Evolutionary conservation across 2,329 filamentous ascomycete genomes (phyloP), one percentile per base, ranked within the genome.

Genomic region (Aspergillus ustus): DNA sequence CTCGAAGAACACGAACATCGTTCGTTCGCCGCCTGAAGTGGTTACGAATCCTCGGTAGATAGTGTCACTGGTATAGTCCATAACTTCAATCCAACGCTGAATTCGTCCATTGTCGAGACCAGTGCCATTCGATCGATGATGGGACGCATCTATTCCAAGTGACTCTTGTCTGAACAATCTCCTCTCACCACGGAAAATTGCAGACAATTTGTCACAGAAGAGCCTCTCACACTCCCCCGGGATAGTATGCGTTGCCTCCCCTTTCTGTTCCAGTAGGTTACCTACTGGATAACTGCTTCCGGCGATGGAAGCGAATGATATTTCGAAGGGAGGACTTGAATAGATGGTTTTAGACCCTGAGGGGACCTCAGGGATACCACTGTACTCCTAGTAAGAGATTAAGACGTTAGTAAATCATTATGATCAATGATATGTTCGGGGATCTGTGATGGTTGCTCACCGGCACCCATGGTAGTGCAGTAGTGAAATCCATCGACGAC

Each of bases 221-320:
- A 97, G 94, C 86, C 93, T 97, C 93, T 97, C 93, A 97, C 93
- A 96, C 92, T 97, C 93, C 93, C 91, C 93, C 91, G 91, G 93
- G 86, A 97, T 96, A 84, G 89, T 89, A 82, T 91, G 88, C 91
- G 92, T 89, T 89, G 93, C 93, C 92, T 93, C 93, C 91, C 91
- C 91, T 90, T 79, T 82, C 72, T 79, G 76, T 78, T 79, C 80
- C 75, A 69, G 67, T 67, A 69, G 68, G 64, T 66, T 69, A 44
- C 68, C 70, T 54, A 69, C 71, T 60, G 75, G 64, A 69, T 66
- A 72, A 66, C 62, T 69, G 78, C 88, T 84, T 82, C 90, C 84
- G 63, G 74, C 71, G 81, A 88, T 87, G 76, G 85, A 84, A 77
- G 87, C 83, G 75, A 86, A 88, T 76, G 90, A 82, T 78, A 88